Percentiles rank a stretch among this genome's conserved stretches.
These are phyloP conservation scores for Lasiosphaeria miniovina DNA, from an alignment of 495 filamentous ascomycete species.

Conservation along the genomic window DNA sequence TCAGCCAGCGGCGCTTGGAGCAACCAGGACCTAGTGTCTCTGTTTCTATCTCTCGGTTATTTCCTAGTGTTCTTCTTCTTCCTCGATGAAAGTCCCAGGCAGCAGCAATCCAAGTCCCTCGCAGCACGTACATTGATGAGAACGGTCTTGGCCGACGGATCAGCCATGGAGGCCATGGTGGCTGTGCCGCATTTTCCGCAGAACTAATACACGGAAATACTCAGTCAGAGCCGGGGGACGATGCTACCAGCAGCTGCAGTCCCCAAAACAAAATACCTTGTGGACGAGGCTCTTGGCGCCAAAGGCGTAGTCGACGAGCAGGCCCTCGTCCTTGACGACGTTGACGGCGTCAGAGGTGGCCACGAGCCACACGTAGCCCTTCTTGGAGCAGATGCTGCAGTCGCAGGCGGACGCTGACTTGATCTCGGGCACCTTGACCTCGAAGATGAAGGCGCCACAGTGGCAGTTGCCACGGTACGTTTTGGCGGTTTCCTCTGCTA, in stretches of 20 bases:
- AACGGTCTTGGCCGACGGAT: slow-evolving; percentile 4
- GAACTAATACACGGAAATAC: slow-evolving; percentile 28
- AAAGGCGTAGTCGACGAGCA: slow-evolving; percentile 39
- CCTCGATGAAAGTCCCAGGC: too few species aligned
- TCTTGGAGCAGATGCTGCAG: slow-evolving; percentile 52
- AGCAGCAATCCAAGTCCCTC: too few species aligned
- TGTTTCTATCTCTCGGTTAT: too few species aligned
- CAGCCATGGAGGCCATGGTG: slow-evolving; percentile 15
- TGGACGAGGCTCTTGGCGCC: slow-evolving; percentile 27
- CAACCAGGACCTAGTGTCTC: background rate
- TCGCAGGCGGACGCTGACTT: slow-evolving; percentile 41
- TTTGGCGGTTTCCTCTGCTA: slow-evolving; percentile 27
- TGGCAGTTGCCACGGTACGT: slow-evolving; percentile 58
- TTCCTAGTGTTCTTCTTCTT: background rate
- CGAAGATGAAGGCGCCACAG: slow-evolving; percentile 50
- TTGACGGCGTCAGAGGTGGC: slow-evolving; percentile 27
- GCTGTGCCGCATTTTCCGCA: slow-evolving; percentile 42
- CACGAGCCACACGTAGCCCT: slow-evolving; percentile 40
- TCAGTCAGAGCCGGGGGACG: background rate
- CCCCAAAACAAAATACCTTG: slow-evolving; percentile 21
- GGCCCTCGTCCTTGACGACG: slow-evolving; percentile 39
- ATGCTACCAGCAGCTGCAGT: background rate
- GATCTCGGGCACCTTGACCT: slow-evolving; percentile 42
- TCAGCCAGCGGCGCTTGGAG: background rate
- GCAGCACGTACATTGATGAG: slow-evolving; percentile 23